A percentile compares a stretch with the other conserved stretches of the same genome.
phyloP scores from a whole-genome alignment of 2,329 filamentous ascomycete genomes.

The Cladosporium cucumerinum region DNA sequence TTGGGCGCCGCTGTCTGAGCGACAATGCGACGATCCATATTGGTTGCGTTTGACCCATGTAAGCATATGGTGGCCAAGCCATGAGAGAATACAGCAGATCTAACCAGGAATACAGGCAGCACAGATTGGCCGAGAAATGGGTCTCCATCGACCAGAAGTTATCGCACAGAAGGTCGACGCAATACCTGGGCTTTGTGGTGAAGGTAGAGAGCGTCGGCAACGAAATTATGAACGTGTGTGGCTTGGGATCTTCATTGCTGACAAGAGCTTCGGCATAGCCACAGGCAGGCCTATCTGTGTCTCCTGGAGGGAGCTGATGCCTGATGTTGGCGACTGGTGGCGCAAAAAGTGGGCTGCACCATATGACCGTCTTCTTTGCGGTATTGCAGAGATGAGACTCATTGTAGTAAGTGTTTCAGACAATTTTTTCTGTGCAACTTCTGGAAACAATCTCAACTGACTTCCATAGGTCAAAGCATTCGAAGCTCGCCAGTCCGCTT shows the following conservation, averaged over 20 bases:
- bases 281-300: conserved; percentile 12
- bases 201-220: background rate
- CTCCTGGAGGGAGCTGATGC: conserved; percentile 14
- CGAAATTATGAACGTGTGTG: conserved; percentile 11
- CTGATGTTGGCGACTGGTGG: conserved; percentile 12
- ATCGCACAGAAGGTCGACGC: conserved; percentile 8
- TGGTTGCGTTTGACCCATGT: conserved; percentile 13
- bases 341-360: background rate
- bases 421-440: too few species aligned
- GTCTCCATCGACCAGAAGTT: conserved; percentile 1
- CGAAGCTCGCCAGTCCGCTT: background rate
- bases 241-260: conserved; percentile 10
- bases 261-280: conserved; percentile 13
- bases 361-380: conserved; percentile 7
- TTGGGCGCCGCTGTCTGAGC: conserved; percentile 12
- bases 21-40: conserved; percentile 13
- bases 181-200: conserved; percentile 5
- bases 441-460: background rate
- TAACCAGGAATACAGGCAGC: background rate
- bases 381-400: conserved; percentile 9
- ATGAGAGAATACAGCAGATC: background rate
- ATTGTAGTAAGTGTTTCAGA: background rate
- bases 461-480: conserved; percentile 6
- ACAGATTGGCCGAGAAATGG: conserved; percentile 9
- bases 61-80: background rate